phyloP scores from a whole-genome alignment of 441 rosid species.

The Viola pubescens region DNA sequence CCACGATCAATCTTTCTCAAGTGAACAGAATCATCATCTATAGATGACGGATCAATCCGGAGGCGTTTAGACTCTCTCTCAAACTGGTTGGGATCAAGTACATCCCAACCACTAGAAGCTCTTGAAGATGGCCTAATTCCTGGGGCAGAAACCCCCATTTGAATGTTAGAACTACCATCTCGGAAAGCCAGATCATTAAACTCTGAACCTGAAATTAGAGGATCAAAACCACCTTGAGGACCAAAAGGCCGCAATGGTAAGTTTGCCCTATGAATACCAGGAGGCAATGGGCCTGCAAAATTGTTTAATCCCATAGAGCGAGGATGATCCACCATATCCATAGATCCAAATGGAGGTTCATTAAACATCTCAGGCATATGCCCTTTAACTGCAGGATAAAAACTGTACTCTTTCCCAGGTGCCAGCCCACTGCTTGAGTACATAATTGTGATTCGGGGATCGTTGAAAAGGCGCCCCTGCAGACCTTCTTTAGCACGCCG shows the following conservation, averaged over 20 bases:
- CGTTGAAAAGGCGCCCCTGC: slow-evolving; percentile 85
- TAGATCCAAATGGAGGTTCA: slow-evolving; percentile 41
- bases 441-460: slow-evolving; percentile 86
- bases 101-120: slow-evolving; percentile 73
- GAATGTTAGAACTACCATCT: slow-evolving; percentile 27
- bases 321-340: slow-evolving; percentile 41
- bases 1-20: slow-evolving; percentile 41
- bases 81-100: slow-evolving; percentile 46
- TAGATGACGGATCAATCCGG: slow-evolving; percentile 51
- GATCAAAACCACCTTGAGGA: slow-evolving; percentile 49
- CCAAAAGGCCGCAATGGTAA: slow-evolving; percentile 37
- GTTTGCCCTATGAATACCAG: slow-evolving; percentile 36
- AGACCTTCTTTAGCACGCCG: slow-evolving; percentile 86
- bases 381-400: slow-evolving; percentile 53
- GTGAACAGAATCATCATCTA: slow-evolving; percentile 44
- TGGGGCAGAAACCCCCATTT: slow-evolving; percentile 34
- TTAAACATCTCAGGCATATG: slow-evolving; percentile 47
- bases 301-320: slow-evolving; percentile 23
- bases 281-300: slow-evolving; percentile 32
- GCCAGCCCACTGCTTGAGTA: slow-evolving; percentile 64
- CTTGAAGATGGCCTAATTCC: slow-evolving; percentile 52
- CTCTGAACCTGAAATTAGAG: slow-evolving; percentile 39
- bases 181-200: slow-evolving; percentile 37
- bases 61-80: slow-evolving; percentile 66
- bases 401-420: slow-evolving; percentile 47